These are phyloP conservation scores for Fraxinus nigra DNA, from an alignment of 305 asterid species.

Conservation along the genomic window DNA sequence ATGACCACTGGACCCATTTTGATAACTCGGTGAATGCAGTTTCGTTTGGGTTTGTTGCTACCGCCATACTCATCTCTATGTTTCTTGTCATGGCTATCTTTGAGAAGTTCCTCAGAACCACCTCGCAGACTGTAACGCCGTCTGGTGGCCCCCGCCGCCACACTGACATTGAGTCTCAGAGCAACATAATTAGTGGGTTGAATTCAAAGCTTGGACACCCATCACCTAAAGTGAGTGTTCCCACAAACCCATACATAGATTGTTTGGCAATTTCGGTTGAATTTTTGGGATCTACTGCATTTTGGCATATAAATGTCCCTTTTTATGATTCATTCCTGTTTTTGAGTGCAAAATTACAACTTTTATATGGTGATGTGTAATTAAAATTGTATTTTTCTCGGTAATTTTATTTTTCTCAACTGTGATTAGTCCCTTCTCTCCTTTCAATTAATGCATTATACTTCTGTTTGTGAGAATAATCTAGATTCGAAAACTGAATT, in stretches of 20 bases:
- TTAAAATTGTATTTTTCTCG: not conserved
- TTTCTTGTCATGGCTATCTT: slow-evolving; percentile 88
- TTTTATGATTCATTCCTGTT: not conserved
- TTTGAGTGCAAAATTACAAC: not conserved
- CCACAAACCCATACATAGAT: not conserved
- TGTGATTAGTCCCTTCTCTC: not conserved
- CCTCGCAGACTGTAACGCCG: slow-evolving; percentile 50
- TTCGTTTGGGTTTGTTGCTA: slow-evolving; percentile 81
- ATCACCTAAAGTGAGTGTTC: slow-evolving; percentile 36
- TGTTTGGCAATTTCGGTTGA: not conserved
- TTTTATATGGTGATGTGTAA: not conserved
- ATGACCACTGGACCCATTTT: slow-evolving; percentile 80
- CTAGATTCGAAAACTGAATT: not conserved
- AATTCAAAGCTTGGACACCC: slow-evolving; percentile 30
- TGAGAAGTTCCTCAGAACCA: slow-evolving; percentile 65
- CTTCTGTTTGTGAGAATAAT: not conserved
- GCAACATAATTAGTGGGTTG: slow-evolving; percentile 27
- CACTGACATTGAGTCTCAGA: slow-evolving; percentile 56
- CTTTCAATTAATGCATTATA: not conserved
- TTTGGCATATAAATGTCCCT: not conserved
- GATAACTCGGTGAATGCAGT: slow-evolving; percentile 80
- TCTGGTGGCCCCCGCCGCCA: slow-evolving; percentile 31
- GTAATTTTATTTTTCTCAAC: not conserved
- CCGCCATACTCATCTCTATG: slow-evolving; percentile 87
- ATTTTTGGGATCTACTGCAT: not conserved